A percentile compares a stretch with the other conserved stretches of the same genome.
phyloP scores from a whole-genome alignment of 2,329 filamentous ascomycete genomes.

The Claviceps purpurea region DNA sequence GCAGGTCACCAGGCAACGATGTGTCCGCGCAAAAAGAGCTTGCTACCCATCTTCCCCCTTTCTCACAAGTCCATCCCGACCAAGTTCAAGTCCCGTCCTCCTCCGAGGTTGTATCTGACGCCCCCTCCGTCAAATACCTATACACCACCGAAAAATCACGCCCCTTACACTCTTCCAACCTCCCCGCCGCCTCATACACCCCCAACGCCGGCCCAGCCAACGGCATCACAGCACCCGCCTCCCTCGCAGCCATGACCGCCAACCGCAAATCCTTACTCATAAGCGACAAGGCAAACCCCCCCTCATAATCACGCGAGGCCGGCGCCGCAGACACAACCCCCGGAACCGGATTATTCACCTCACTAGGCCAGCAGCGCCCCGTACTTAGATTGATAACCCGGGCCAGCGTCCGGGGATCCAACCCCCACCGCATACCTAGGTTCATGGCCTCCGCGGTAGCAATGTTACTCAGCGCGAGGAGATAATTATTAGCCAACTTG shows the following conservation, averaged over 20 bases:
- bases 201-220: conserved; percentile 48
- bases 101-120: conserved; percentile 10
- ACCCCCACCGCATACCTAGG: conserved; percentile 45
- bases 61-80: no score
- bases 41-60: no score
- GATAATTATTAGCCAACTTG: conserved; percentile 95
- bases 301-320: conserved; percentile 60
- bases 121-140: conserved; percentile 49
- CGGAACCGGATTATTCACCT: conserved; percentile 87
- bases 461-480: conserved; percentile 85
- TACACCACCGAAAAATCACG: conserved; percentile 77
- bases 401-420: conserved; percentile 54
- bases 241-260: conserved; percentile 56
- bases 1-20: no score
- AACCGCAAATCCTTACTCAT: conserved; percentile 72
- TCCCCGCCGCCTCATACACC: conserved; percentile 55
- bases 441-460: conserved; percentile 55
- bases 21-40: no score
- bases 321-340: conserved; percentile 69
- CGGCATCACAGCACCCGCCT: conserved; percentile 52
- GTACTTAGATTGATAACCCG: conserved; percentile 87
- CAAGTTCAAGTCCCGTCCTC: no score
- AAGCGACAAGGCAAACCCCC: conserved; percentile 62
- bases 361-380: conserved; percentile 90
- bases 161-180: conserved; percentile 47